Base-by-base conservation (phyloP, 2,329 filamentous ascomycete species). In the Pyrenophora teres region DNA sequence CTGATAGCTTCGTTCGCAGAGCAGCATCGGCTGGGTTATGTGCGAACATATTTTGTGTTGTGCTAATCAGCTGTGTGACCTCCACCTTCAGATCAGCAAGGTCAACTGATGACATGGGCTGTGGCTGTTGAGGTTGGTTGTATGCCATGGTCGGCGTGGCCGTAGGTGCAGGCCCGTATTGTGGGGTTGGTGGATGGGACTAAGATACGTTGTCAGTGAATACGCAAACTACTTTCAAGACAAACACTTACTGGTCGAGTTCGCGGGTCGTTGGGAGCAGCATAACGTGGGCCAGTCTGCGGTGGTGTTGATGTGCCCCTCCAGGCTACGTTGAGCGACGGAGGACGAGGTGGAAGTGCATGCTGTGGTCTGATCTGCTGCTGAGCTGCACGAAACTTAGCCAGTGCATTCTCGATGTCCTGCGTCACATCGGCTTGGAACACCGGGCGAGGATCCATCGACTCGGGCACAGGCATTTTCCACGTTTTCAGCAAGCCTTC, bases 401-500 rank as follows among this genome's bases (percentile, higher is more conserved):
- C 90, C 53, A 99, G 80, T 43, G 93, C 92, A 74, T 91, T 96
- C 74, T 99, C 94, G 62, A 99, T 97, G 37, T 90, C 90, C 45
- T 89, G 85, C 37, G 93, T 95, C 52, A 92, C 85, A 50, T 97
- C 92, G 33, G 86, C 82, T 23, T 91, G 85, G 70, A 99, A 99
- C 44, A 99, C 93, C 6, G 94, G 92, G 56, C 90, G 85, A n/a
- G 87, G 87, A 67, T 96, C 93, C 71, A 96, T 85, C 12, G 94
- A 96, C 41, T 93, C 94, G 1, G 93, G 92, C 12, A 97, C 92
- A 2, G 94, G 90, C 67, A 96, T 90, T 75, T 97, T 97, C 94
- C 94, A 99, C 0, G 94, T 99, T 75, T 90, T 92, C 63, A 99
- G 81, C 88, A 99, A 93, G 74, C 95, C 92, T 71, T 97, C 94